phyloP scores from a whole-genome alignment of 2,329 filamentous ascomycete species.

The Fusarium sp. region DNA sequence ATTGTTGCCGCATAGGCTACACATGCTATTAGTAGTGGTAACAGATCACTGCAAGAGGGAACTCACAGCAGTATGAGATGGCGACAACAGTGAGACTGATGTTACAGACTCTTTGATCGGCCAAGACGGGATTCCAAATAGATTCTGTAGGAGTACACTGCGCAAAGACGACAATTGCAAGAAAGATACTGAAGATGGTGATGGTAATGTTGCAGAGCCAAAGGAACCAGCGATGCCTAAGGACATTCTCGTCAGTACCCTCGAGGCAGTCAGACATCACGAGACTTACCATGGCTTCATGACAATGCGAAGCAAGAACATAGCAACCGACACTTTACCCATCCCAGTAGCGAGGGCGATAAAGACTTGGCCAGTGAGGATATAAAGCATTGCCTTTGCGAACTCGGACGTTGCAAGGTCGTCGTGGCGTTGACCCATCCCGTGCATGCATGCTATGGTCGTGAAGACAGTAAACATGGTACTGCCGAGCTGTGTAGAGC shows the following conservation, averaged over 20 bases:
- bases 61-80: not conserved
- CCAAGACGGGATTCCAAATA: not conserved
- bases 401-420: not conserved
- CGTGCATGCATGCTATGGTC: not conserved
- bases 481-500: not conserved
- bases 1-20: not conserved
- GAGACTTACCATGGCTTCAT: not conserved
- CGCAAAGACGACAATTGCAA: not conserved
- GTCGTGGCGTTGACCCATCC: not conserved
- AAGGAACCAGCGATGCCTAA: not conserved
- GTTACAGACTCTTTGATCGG: not conserved
- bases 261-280: rapidly evolving
- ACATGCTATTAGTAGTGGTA: not conserved
- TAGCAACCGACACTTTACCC: not conserved
- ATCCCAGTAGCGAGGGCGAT: not conserved
- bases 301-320: not conserved
- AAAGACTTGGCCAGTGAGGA: not conserved
- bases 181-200: not conserved
- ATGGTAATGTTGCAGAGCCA: not conserved
- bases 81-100: not conserved
- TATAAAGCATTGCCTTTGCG: not conserved
- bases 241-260: rapidly evolving
- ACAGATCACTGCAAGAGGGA: rapidly evolving
- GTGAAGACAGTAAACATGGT: not conserved
- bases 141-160: not conserved